Evolutionary conservation across 139 green algal genomes (phyloP).

Genomic region (Micromonas commoda): DNA sequence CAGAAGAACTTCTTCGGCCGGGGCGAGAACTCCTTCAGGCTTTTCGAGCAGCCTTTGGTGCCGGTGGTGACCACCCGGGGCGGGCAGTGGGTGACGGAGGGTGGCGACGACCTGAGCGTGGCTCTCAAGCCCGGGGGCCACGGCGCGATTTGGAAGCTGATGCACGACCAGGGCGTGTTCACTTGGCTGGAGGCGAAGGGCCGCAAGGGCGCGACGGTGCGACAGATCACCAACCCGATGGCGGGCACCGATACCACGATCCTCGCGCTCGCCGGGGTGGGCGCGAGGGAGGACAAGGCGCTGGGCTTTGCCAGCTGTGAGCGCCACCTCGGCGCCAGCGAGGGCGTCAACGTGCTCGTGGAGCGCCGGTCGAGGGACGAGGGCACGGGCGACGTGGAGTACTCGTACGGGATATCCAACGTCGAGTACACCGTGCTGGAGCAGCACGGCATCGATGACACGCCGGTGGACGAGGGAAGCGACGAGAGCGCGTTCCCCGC

Average conservation of each 20-base stretch:
- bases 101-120: conserved; percentile 38
- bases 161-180: conserved; percentile 73
- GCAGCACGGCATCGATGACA: conserved; percentile 74
- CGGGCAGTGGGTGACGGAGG: conserved; percentile 60
- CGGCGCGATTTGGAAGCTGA: conserved; percentile 98
- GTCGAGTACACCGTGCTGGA: conserved; percentile 99
- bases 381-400: conserved; percentile 2
- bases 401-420: conserved; percentile 79
- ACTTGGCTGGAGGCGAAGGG: conserved; percentile 39
- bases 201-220: conserved; percentile 63
- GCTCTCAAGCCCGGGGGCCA: conserved; percentile 94
- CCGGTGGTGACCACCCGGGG: conserved; percentile 70
- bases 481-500: conserved; percentile 68
- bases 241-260: conserved; percentile 88
- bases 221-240: conserved; percentile 96
- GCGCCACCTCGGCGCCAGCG: conserved; percentile 76
- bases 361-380: conserved; percentile 31
- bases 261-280: conserved; percentile 78
- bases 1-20: conserved; percentile 72
- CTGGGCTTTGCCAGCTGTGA: conserved; percentile 96
- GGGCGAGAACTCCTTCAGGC: conserved; percentile 38
- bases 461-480: conserved; percentile 32
- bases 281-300: conserved; percentile 47
- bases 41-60: conserved; percentile 90
- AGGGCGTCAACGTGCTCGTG: conserved; percentile 94